phyloP scores from a whole-genome alignment of 225 moss, liverwort and hornwort genomes.

The Rhytidiadelphus loreus region DNA sequence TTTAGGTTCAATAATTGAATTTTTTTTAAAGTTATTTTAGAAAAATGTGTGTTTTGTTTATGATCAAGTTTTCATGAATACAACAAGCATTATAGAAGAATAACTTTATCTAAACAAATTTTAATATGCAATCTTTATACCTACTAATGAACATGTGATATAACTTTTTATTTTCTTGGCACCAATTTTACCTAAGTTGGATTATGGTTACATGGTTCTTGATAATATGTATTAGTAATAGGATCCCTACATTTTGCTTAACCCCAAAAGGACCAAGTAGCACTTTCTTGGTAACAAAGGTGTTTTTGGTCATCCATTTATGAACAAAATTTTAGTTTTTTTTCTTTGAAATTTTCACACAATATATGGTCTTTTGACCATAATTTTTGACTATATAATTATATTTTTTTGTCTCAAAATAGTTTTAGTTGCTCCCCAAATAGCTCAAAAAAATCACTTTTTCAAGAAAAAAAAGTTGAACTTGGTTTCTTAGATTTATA shows the following conservation, averaged over 20 bases:
- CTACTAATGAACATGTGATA: background rate
- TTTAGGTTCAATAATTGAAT: background rate
- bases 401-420: too few relatives aligned
- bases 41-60: background rate
- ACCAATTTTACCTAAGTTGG: background rate
- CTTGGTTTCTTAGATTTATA: too few relatives aligned
- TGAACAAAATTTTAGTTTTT: too few relatives aligned
- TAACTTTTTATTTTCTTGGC: background rate
- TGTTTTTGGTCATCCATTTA: too few relatives aligned
- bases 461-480: too few relatives aligned
- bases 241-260: background rate
- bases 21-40: too few relatives aligned
- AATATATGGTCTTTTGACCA: background rate
- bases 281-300: too few relatives aligned
- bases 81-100: background rate
- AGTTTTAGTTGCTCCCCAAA: accelerated
- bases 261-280: too few relatives aligned
- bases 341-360: too few relatives aligned
- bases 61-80: background rate
- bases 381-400: background rate
- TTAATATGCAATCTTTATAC: background rate
- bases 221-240: background rate
- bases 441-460: too few relatives aligned
- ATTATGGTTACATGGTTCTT: background rate
- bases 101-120: too few relatives aligned